phyloP scores from a whole-genome alignment of 257 asterid species.

The Rubia yunnanensis region DNA sequence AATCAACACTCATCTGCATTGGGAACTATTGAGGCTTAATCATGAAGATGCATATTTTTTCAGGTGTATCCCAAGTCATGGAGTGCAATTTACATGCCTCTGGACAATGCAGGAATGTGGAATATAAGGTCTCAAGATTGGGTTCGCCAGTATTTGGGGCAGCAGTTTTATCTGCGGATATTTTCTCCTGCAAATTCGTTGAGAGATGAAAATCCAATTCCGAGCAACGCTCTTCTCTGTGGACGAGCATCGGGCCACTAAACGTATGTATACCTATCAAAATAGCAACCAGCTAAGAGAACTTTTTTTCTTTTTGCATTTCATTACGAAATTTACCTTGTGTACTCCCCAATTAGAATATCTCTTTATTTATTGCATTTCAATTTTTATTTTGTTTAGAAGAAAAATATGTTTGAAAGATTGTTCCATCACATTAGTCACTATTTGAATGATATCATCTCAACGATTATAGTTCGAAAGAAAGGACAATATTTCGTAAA shows the following conservation, averaged over 20 bases:
- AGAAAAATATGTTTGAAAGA: background rate
- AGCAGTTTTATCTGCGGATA: slow-evolving; percentile 33
- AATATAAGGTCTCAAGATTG: slow-evolving; percentile 35
- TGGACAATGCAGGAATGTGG: slow-evolving; percentile 45
- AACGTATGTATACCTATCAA: background rate
- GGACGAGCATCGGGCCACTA: slow-evolving; percentile 31
- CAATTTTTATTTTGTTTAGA: background rate
- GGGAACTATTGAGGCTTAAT: background rate
- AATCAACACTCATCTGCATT: too few relatives aligned
- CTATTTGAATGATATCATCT: too few relatives aligned
- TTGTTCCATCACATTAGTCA: background rate
- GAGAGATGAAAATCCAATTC: slow-evolving; percentile 39
- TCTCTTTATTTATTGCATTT: background rate
- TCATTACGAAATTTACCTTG: background rate
- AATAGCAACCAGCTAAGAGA: background rate
- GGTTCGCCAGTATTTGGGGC: slow-evolving; percentile 36
- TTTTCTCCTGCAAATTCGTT: slow-evolving; percentile 29
- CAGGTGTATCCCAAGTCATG: slow-evolving; percentile 28
- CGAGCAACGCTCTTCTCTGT: slow-evolving; percentile 29
- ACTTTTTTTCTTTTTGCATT: background rate
- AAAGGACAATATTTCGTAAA: too few relatives aligned
- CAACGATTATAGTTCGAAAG: too few relatives aligned
- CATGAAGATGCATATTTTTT: background rate
- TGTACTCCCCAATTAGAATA: background rate
- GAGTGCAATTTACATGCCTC: slow-evolving; percentile 35